A percentile compares a stretch with the other conserved stretches of the same genome.
These are phyloP conservation scores for Xylaria sp. DNA, from an alignment of 2,329 filamentous ascomycete species.

Conservation along the genomic window DNA sequence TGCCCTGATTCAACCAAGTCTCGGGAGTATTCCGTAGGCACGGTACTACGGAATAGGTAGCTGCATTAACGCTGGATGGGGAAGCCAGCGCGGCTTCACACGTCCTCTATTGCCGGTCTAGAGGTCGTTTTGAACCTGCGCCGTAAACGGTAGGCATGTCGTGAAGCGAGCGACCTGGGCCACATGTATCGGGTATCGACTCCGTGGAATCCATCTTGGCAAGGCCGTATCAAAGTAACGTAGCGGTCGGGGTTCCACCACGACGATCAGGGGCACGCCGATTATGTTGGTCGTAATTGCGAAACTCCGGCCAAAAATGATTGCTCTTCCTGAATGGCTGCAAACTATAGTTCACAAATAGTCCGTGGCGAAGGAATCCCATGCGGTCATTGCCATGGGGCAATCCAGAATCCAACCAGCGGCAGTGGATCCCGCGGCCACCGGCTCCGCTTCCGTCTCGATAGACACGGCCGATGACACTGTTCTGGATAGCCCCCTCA, in stretches of 20 bases:
- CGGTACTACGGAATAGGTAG: no score
- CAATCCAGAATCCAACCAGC: not conserved
- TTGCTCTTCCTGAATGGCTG: not conserved
- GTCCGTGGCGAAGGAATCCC: not conserved
- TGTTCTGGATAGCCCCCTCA: not conserved
- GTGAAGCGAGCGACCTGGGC: not conserved
- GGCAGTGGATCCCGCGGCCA: not conserved
- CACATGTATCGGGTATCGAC: not conserved
- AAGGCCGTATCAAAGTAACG: not conserved
- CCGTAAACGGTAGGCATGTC: not conserved
- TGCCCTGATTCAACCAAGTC: not conserved
- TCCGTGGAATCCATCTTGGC: not conserved
- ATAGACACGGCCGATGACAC: no score
- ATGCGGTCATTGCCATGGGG: not conserved
- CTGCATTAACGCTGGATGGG: no score
- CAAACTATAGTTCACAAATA: not conserved
- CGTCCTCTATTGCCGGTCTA: not conserved
- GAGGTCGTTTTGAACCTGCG: not conserved
- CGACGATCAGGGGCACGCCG: not conserved
- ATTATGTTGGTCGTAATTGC: not conserved
- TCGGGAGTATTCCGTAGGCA: no score
- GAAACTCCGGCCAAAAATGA: not conserved
- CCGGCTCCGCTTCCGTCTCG: not conserved
- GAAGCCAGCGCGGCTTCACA: not conserved
- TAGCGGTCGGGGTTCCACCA: not conserved